Base-by-base conservation (phyloP, 1,284 basidiomycete species). In the Phlebopus sp. region DNA sequence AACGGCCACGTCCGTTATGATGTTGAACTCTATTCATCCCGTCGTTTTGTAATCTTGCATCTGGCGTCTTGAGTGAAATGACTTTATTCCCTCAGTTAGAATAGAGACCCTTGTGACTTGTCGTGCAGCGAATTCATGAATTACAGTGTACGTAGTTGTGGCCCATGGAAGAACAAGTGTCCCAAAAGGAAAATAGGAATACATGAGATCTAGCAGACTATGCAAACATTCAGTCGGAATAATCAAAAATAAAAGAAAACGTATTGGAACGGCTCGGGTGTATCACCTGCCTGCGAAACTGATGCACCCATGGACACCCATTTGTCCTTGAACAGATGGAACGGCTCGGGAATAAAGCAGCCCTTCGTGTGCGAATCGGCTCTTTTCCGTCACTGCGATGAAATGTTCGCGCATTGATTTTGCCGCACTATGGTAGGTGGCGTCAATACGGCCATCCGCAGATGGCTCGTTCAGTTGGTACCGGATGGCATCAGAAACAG, bases 401-500 rank as follows among this genome's bases (percentile, higher is more conserved):
- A 57, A 21, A 59, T 59, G 54, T 42, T 46, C 44, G 38, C 62
- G 59, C 50, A 52, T 50, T 21, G 51, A 42, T 40, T 42, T 53
- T 11, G 62, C 59, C 11, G 41, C 42, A 19, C 52, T 55, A 42
- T 53, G 58, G 37, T 48, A 43, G 21, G 25, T 27, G 14, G 37
- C 51, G 19, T 36, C 50, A 14, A 31, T 6, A 25, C 42, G 30
- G 42, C 41, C 42, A 42, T 42, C 15, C 5, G 37, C 19, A n/a
- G 42, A 19, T 11, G 44, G 27, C 19, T 44, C 45, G 40, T 57
- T 59, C 44, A 67, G 35, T 17, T 63, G 66, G 46, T 64, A 68
- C 42, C 63, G 44, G 40, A 64, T 23, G 7, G 54, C 55, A 38
- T 64, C 65, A 19, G 66, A 67, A 2, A 64, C 65, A 2, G 63